These are phyloP conservation scores for Solanum piurae DNA, from an alignment of 257 asterid genomes.

Conservation along the genomic window DNA sequence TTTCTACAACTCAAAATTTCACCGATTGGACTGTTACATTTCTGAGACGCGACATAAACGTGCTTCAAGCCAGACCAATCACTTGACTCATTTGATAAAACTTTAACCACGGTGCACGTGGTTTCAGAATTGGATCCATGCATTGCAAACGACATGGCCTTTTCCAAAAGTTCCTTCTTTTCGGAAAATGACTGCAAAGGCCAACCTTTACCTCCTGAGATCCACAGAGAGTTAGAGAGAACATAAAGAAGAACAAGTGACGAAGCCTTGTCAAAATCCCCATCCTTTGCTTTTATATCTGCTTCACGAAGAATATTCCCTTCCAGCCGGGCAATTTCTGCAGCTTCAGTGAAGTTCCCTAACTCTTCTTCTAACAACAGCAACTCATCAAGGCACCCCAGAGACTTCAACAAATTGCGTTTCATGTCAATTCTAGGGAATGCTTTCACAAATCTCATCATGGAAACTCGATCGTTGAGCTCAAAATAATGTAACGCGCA, in stretches of 20 bases:
- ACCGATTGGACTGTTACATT: constrained; percentile 1
- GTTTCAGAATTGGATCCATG: constrained; percentile 21
- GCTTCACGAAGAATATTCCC: constrained; percentile 34
- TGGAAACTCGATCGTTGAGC: constrained; percentile 17
- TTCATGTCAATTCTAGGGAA: constrained; percentile 26
- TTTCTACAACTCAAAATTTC: constrained; percentile 27
- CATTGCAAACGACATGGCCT: constrained; percentile 19
- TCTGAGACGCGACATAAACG: constrained; percentile 10
- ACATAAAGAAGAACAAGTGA: constrained; percentile 19
- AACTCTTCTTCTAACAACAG: constrained; percentile 39
- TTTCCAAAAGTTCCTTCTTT: constrained; percentile 21
- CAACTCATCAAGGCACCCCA: constrained; percentile 36
- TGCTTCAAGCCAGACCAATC: constrained; percentile 20
- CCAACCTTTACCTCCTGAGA: constrained; percentile 35
- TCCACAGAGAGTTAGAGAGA: constrained; percentile 38
- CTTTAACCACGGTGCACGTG: constrained; percentile 16
- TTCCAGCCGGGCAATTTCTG: constrained; percentile 24
- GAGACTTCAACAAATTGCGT: constrained; percentile 35
- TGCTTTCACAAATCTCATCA: constrained; percentile 42
- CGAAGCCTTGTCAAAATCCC: constrained; percentile 17
- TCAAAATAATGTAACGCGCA: constrained; percentile 24
- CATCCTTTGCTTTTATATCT: constrained; percentile 27
- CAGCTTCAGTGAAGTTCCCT: constrained; percentile 46
- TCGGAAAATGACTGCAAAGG: constrained; percentile 29
- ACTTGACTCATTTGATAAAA: constrained; percentile 15